These are phyloP conservation scores for Penstemon newberryi DNA, from an alignment of 257 asterid species.

Conservation along the genomic window DNA sequence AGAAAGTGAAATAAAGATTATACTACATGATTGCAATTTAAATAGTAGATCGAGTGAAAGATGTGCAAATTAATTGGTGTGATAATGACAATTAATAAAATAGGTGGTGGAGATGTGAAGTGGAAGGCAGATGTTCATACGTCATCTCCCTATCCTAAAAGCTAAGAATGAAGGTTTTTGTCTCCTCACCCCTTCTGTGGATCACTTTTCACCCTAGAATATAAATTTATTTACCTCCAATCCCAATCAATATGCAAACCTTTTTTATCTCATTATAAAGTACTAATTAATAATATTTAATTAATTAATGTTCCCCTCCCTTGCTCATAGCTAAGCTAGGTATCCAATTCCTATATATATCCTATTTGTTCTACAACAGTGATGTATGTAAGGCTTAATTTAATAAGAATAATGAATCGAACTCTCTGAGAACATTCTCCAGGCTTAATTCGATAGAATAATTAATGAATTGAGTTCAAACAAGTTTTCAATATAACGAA, in stretches of 20 bases:
- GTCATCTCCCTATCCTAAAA: conserved; percentile 30
- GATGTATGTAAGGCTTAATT: too few species aligned
- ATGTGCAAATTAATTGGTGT: not conserved
- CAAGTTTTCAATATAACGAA: too few species aligned
- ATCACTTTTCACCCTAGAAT: conserved; percentile 20
- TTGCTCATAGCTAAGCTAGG: too few species aligned
- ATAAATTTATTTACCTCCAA: conserved; percentile 14
- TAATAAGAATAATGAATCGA: too few species aligned
- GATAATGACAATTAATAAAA: too few species aligned
- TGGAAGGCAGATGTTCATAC: conserved; percentile 49
- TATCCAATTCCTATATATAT: too few species aligned
- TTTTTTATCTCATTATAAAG: not conserved
- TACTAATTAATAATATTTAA: not conserved
- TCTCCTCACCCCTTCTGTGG: conserved; percentile 24
- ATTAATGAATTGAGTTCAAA: too few species aligned
- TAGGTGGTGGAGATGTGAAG: conserved; percentile 31
- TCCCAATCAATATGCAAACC: not conserved
- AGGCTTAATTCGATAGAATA: too few species aligned
- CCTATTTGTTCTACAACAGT: too few species aligned
- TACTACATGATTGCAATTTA: too few species aligned
- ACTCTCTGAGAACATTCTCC: too few species aligned
- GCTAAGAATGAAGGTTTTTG: conserved; percentile 15
- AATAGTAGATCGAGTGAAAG: not conserved
- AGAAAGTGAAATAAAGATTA: too few species aligned
- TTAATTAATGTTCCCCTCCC: not conserved